Evolutionary conservation across 2,329 filamentous ascomycete genomes (phyloP), one percentile per base, ranked within the genome.

Genomic region (Camptophora hylomeconis): DNA sequence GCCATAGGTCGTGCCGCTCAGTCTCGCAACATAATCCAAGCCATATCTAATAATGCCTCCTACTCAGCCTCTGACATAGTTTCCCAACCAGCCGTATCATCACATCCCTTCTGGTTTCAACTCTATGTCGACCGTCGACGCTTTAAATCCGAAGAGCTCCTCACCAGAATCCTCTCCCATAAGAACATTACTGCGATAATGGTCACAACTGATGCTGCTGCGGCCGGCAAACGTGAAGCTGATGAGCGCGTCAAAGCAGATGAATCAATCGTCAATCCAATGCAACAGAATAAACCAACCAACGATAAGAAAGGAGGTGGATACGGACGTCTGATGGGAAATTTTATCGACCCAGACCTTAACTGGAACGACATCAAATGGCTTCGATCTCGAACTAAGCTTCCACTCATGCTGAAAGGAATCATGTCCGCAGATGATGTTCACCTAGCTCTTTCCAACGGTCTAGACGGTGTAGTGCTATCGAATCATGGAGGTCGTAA

Each of bases 401-500:
- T 69, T 5, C 67, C 67, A 0, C 55, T 73, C n/a, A 58, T 70
- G 22, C 37, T 72, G 15, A 72, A 73, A 45, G 69, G 69, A 0
- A 58, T 72, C 5, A 68, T 70, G 56, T 62, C 56, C 9, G 66
- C 65, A 1, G 65, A 67, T 20, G 69, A 74, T 41, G 68, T 68
- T 1, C 56, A 56, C n/a, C 42, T 60, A 18, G 69, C 69, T 0
- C 57, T 64, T 30, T 48, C 63, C 23, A 49, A 58, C 32, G 66
- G 66, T 0, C 51, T 65, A 15, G 61, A 71, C 33, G 69, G 68
- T 1, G 65, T 74, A 21, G 45, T 71, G 31, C 39, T 74, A 16
- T 68, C 61, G 37, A 75, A 74, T 37, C 69, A 74, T 33, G 69
- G 69, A 9, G 69, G 70, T 2, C 52, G 69, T n/a, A 66, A 67